These are phyloP conservation scores for Liriodendron chinense DNA, from an alignment of 164 flowering plant genomes.

Conservation along the genomic window DNA sequence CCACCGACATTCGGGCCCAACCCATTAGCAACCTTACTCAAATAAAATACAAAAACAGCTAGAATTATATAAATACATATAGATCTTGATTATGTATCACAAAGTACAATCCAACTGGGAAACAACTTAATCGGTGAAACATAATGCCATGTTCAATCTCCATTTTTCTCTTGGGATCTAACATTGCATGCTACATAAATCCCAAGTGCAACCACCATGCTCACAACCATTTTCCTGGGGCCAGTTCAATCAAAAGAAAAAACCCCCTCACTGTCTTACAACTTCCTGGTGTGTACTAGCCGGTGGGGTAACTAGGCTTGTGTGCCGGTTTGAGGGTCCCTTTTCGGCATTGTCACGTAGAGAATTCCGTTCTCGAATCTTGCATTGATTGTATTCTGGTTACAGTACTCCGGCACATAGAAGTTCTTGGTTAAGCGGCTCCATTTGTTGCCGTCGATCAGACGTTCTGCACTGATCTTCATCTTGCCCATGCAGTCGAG, in stretches of 20 bases:
- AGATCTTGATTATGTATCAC: too few relatives aligned
- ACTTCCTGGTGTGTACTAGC: too few relatives aligned
- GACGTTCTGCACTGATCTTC: slow-evolving; percentile 49
- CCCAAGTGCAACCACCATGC: slow-evolving; percentile 8
- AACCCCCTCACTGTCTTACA: not conserved
- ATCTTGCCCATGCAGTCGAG: slow-evolving; percentile 27
- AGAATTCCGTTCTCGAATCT: slow-evolving; percentile 36
- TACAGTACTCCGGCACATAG: slow-evolving; percentile 33
- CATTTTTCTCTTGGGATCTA: not conserved
- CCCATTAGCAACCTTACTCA: too few relatives aligned
- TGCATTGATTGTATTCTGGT: slow-evolving; percentile 24
- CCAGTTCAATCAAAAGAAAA: not conserved
- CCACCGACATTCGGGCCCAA: too few relatives aligned
- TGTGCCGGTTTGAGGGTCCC: not conserved
- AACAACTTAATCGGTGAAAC: not conserved
- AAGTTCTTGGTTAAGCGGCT: slow-evolving; percentile 36
- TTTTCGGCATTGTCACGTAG: slow-evolving; percentile 37
- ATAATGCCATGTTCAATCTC: not conserved
- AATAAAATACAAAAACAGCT: too few relatives aligned
- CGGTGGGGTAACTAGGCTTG: not conserved
- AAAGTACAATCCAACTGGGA: too few relatives aligned
- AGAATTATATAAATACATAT: too few relatives aligned
- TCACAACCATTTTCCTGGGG: slow-evolving; percentile 5
- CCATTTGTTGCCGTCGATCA: slow-evolving; percentile 29
- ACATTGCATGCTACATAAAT: not conserved